Conservation (phyloP, 345 rosid species). For the Fremontodendron californicum region DNA sequence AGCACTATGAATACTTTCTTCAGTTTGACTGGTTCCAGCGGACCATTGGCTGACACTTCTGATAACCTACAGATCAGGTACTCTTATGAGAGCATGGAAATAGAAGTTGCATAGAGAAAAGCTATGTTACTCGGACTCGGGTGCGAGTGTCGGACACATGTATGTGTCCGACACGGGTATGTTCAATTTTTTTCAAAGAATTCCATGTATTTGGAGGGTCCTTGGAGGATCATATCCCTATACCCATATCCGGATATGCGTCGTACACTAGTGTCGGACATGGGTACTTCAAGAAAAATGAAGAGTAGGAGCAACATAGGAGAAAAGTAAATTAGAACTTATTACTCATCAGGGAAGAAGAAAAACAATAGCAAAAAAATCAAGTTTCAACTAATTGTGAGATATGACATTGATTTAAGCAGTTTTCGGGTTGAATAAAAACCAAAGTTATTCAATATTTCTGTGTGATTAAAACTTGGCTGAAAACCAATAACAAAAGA, state of each 20-base stretch:
- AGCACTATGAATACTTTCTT: conserved; percentile 88
- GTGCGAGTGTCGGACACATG: no score
- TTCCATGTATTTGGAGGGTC: no score
- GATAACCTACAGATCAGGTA: conserved; percentile 40
- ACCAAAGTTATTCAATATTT: no score
- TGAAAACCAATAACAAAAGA: no score
- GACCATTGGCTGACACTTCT: conserved; percentile 97
- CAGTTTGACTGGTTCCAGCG: conserved; percentile 76
- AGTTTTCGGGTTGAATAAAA: neutral
- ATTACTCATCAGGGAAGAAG: neutral
- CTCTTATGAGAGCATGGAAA: neutral
- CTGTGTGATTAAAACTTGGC: neutral
- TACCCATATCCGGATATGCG: no score
- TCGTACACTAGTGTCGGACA: no score
- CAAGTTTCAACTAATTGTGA: neutral
- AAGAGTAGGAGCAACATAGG: no score
- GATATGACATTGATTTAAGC: neutral
- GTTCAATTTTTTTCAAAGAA: no score
- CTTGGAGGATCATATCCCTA: no score
- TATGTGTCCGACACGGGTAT: no score
- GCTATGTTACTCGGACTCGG: no score
- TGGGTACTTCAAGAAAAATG: neutral
- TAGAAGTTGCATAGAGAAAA: neutral
- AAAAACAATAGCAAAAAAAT: no score
- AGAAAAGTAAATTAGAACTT: neutral